Percentiles rank a stretch among this genome's conserved stretches.
phyloP scores from a whole-genome alignment of 148 eudicot species.

The Pouteria glomerata region DNA sequence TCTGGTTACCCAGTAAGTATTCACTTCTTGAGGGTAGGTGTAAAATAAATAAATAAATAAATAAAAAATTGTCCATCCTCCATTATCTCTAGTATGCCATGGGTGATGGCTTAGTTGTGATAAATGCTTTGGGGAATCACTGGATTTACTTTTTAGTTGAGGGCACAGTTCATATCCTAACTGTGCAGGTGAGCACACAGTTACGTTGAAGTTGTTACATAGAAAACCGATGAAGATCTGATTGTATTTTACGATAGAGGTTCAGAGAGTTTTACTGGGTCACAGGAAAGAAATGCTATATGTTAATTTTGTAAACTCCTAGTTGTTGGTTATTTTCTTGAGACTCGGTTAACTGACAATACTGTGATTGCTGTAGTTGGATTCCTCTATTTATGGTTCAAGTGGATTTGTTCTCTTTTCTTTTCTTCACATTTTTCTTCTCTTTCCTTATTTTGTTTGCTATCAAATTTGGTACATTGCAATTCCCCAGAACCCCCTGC shows the following conservation, averaged over 20 bases:
- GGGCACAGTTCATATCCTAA: not conserved
- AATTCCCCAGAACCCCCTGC: no score
- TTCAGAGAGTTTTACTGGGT: not conserved
- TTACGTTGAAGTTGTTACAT: not conserved
- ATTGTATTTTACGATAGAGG: not conserved
- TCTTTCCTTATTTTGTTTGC: not conserved
- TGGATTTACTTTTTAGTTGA: no score
- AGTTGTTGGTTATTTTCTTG: not conserved
- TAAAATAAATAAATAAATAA: not conserved
- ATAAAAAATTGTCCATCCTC: no score
- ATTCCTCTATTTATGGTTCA: conserved; percentile 3
- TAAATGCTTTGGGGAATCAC: not conserved
- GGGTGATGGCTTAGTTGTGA: not conserved
- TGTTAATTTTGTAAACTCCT: not conserved
- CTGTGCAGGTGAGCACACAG: not conserved
- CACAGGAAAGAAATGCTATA: not conserved
- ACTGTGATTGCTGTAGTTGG: not conserved
- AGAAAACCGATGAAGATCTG: not conserved
- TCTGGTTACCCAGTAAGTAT: not conserved
- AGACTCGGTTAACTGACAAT: not conserved
- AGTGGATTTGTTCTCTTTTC: not conserved
- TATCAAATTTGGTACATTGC: no score
- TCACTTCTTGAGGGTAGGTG: not conserved
- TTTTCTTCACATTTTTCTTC: no score
- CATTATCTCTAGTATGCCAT: not conserved